Evolutionary conservation across 139 green algal genomes (phyloP).

Genomic region (Volvox africanus): DNA sequence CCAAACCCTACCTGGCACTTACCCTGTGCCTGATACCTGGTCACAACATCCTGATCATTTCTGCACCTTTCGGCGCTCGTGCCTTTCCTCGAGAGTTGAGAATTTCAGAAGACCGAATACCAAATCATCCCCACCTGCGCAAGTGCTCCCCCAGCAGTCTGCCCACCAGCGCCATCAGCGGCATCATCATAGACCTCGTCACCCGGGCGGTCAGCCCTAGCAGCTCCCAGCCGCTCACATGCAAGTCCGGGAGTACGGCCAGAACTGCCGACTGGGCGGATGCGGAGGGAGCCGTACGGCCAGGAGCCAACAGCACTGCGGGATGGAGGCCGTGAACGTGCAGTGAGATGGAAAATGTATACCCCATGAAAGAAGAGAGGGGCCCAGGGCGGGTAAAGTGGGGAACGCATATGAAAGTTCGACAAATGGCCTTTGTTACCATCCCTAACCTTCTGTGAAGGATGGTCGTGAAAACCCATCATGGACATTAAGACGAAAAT

Average conservation of each 20-base stretch:
- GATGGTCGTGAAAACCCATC: neutral
- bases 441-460: too few relatives aligned
- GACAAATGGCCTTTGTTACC: neutral
- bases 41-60: too few relatives aligned
- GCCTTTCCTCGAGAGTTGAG: too few relatives aligned
- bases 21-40: too few relatives aligned
- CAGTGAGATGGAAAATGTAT: neutral
- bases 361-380: too few relatives aligned
- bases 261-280: conserved; percentile 61
- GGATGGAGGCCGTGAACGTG: neutral
- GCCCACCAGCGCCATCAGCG: conserved; percentile 51
- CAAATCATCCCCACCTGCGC: conserved; percentile 22
- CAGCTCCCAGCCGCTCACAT: conserved; percentile 45
- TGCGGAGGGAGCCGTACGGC: conserved; percentile 42
- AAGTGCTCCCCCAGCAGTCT: conserved; percentile 60
- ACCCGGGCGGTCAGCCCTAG: conserved; percentile 35
- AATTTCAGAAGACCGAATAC: too few relatives aligned
- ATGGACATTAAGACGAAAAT: too few relatives aligned
- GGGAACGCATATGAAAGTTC: neutral
- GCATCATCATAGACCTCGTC: conserved; percentile 33
- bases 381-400: too few relatives aligned
- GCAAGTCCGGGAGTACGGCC: conserved; percentile 57
- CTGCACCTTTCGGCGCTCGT: too few relatives aligned
- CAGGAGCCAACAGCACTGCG: conserved; percentile 48
- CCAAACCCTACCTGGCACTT: too few relatives aligned